Base-by-base conservation (phyloP, 2,329 filamentous ascomycete species). In the Penicillium sp. region DNA sequence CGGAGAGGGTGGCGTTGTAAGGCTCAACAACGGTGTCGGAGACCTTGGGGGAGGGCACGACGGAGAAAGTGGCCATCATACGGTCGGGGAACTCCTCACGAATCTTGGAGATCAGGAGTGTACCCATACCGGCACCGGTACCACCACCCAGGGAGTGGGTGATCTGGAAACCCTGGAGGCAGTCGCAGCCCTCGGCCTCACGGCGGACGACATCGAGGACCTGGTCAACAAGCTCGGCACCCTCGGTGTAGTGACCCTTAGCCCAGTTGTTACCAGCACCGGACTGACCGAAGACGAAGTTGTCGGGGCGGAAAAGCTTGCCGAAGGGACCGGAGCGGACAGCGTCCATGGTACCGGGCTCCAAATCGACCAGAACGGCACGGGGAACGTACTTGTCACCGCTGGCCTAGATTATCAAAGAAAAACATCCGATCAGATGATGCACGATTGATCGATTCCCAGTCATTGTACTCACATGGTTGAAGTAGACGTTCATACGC, bases 201-300 rank as follows among this genome's bases (percentile, higher is more conserved):
- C 94, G 93, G 77, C 94, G 94, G 76, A 99, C 93, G 67, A 99
- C 94, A 77, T 97, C 94, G 70, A 99, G 87, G 69, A 99, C 94
- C 75, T 97, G 86, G 84, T 99, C 94, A 69, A 99, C 94, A 64
- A 97, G 87, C 84, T 99, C 94, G 69, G 94, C 94, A 87, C 94
- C 94, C 84, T 99, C 94, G 66, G 94, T 99, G 87, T 99, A 99
- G 80, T 99, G 94, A 82, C 94, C 94, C 89, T 97, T 99, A 80
- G 94, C 94, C 94, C 94, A 99, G 88, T 97, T 97, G 91, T 99
- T 99, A 82, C 94, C 94, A 78, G 94, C 94, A 86, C 94, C 93
- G 72, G 94, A 97, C 84, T 97, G 94, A 72, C 94, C 94, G 80
- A 97, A 97, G 76, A 97, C 92, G 82, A 97, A 97, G 89, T 97